Base-by-base conservation (phyloP, 176 grass and related monocot genomes). In the Rhynchospora breviuscula region DNA sequence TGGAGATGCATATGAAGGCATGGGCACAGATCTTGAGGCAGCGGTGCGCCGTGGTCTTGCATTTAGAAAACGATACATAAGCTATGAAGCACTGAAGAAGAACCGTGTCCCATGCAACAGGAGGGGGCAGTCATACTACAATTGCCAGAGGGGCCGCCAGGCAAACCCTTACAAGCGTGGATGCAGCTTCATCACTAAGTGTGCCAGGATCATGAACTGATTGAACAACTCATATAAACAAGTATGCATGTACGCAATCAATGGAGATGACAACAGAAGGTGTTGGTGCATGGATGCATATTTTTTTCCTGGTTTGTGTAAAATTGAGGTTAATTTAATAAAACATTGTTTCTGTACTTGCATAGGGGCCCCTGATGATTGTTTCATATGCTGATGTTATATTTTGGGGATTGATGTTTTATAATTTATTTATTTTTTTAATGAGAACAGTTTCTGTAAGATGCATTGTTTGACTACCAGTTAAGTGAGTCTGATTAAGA, bases 101-200 rank as follows among this genome's bases (percentile, higher is more conserved):
- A 63, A 88, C 62, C 81, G 87, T 10, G 87, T 88, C 7, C 87
- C 87, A 4, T 88, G 87, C 81, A 62, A 59, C 72, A 83, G 74
- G 51, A 83, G 81, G 61, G 87, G 87, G 17, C 69, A 80, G 15
- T 88, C 87, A 0, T 88, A 88, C 82, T 88, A 88, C 82, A 88
- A 88, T 62, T 88, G 82, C 81, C 54, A 58, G 72, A 44, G 29
- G 49, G n/a, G 59, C 59, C 45, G 61, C 1, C 87, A 73, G 31
- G 81, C 81, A 64, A 88, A 88, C 51, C 87, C 87, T 8, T 88
- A 88, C 61, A 83, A 35, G 63, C 82, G 87, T 10, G 87, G 61
- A 7, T 88, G 87, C 87, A 88, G 81, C 72, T 19, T 61, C 72
- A 84, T 84, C 74, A 88, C 87, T 19, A 67, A 61, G 21, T 88